Conservation (phyloP, 1,284 basidiomycete genomes). For the Melampsora medusae region DNA sequence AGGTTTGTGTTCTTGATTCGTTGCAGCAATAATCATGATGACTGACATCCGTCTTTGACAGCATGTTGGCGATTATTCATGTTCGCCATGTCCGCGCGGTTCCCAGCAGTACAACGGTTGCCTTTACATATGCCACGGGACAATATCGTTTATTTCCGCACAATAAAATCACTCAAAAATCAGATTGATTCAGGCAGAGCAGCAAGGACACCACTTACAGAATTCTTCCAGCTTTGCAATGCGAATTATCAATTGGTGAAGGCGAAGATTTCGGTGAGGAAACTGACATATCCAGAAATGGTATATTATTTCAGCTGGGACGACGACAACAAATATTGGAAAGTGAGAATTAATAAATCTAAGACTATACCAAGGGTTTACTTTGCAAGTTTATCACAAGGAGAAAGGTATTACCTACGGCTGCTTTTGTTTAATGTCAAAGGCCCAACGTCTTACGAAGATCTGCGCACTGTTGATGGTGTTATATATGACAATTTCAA, state of each 20-base stretch:
- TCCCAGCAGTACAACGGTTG: not conserved
- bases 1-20: not conserved
- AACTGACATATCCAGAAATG: constrained; percentile 10
- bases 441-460: not conserved
- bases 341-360: constrained; percentile 46
- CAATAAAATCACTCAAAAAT: not conserved
- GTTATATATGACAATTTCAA: not conserved
- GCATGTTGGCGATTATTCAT: not conserved
- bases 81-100: not conserved
- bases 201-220: not conserved
- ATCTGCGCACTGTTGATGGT: not conserved
- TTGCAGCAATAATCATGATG: too few relatives aligned
- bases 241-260: not conserved
- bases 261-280: not conserved
- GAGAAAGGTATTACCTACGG: constrained; percentile 7
- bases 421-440: not conserved
- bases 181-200: not conserved
- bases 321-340: constrained; percentile 46
- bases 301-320: constrained; percentile 11
- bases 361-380: constrained; percentile 46
- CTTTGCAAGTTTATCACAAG: not conserved
- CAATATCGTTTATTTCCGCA: not conserved
- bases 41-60: not conserved
- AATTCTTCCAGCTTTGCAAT: not conserved
- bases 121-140: not conserved